Evolutionary conservation across 2,329 filamentous ascomycete genomes (phyloP).

Genomic region (Pseudodiploospora longispora): DNA sequence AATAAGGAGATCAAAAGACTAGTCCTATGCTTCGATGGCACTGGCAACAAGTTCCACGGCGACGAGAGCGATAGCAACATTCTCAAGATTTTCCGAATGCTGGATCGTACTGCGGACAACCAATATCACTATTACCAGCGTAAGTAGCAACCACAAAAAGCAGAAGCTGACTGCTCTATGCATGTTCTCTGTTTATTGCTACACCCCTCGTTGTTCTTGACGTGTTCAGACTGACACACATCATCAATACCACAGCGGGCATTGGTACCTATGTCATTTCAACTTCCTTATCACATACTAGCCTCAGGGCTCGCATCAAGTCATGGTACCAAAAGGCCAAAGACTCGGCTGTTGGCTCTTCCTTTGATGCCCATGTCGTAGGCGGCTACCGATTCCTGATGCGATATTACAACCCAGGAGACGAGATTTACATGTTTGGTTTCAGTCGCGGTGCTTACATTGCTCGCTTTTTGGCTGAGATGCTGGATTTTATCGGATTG

Average conservation of each 20-base stretch:
- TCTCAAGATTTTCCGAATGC: slow-evolving; percentile 62
- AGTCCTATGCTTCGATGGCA: slow-evolving; percentile 55
- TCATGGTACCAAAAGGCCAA: slow-evolving; percentile 67
- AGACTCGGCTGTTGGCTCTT: slow-evolving; percentile 71
- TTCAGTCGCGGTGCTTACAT: slow-evolving; percentile 69
- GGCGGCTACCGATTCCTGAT: slow-evolving; percentile 75
- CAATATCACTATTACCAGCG: slow-evolving; percentile 60
- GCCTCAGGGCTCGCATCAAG: slow-evolving; percentile 46
- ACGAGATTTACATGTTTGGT: slow-evolving; percentile 65
- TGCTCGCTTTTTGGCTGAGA: slow-evolving; percentile 69
- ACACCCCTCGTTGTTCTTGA: no score
- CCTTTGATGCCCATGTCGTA: slow-evolving; percentile 76
- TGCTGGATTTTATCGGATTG: slow-evolving; percentile 76
- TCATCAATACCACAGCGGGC: slow-evolving; percentile 36
- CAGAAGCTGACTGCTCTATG: not conserved
- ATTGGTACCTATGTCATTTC: slow-evolving; percentile 67
- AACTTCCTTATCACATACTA: slow-evolving; percentile 49
- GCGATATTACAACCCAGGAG: slow-evolving; percentile 58
- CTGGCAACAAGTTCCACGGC: slow-evolving; percentile 55
- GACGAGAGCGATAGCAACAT: slow-evolving; percentile 58
- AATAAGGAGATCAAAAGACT: slow-evolving; percentile 34
- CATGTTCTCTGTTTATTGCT: not conserved
- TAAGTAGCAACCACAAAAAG: slow-evolving; percentile 21
- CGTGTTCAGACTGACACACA: not conserved
- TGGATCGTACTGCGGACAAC: slow-evolving; percentile 53